phyloP scores from a whole-genome alignment of 2,329 filamentous ascomycete species.

The Arthrobotrys entomopaga region DNA sequence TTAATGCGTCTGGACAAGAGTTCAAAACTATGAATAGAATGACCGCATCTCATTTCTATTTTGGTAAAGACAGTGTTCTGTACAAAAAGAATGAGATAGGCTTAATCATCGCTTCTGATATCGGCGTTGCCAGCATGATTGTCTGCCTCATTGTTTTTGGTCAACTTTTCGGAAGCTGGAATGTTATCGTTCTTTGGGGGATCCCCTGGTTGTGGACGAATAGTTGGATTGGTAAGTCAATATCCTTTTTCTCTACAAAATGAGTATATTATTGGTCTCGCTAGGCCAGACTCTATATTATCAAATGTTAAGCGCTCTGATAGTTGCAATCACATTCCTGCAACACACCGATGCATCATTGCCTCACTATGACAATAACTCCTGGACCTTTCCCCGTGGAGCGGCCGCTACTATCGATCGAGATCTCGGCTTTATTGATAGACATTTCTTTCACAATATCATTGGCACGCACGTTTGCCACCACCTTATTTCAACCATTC shows the following conservation, averaged over 20 bases:
- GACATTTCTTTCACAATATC: constrained; percentile 74
- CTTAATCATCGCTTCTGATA: constrained; percentile 70
- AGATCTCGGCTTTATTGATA: constrained; percentile 72
- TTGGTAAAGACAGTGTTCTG: constrained; percentile 71
- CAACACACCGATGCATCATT: constrained; percentile 74
- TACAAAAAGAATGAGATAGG: constrained; percentile 70
- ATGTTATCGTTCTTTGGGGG: constrained; percentile 70
- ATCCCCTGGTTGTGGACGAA: constrained; percentile 76
- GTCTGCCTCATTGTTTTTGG: constrained; percentile 67
- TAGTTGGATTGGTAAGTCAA: constrained; percentile 72
- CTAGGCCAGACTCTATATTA: no score
- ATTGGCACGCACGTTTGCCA: constrained; percentile 73
- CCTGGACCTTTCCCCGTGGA: constrained; percentile 72
- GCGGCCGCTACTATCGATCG: constrained; percentile 73
- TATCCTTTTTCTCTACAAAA: neutral
- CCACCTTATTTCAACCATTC: constrained; percentile 71
- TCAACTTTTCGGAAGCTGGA: constrained; percentile 68
- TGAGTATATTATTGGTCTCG: no score
- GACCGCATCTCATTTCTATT: constrained; percentile 67
- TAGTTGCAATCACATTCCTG: constrained; percentile 78
- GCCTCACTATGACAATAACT: constrained; percentile 69
- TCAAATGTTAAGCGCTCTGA: no score
- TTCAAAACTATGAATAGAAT: constrained; percentile 59
- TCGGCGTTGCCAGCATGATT: constrained; percentile 69
- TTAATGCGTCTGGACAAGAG: constrained; percentile 65